Evolutionary conservation across 1,139 yeast species (phyloP).

Genomic region (Nakaseomyces nivariensis): DNA sequence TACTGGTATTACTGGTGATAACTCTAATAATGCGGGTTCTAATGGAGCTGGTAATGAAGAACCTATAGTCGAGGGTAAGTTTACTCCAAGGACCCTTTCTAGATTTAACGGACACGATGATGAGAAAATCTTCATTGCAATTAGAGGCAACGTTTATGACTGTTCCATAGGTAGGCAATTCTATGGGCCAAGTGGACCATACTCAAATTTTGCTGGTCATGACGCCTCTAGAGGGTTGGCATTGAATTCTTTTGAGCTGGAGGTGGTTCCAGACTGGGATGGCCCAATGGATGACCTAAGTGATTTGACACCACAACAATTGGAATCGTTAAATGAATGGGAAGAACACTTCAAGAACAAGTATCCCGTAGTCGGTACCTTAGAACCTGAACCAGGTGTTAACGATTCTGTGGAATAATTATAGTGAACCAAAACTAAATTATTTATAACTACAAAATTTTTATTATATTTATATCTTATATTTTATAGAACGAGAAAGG

Average conservation of each 20-base stretch:
- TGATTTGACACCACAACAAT: slow-evolving; percentile 54
- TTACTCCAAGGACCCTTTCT: slow-evolving; percentile 65
- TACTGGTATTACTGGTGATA: slow-evolving; percentile 23
- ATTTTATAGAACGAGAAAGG: not conserved
- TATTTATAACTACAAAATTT: not conserved
- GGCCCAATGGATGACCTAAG: slow-evolving; percentile 63
- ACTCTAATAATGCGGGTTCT: slow-evolving; percentile 24
- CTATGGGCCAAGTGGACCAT: slow-evolving; percentile 96
- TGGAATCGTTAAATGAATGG: slow-evolving; percentile 72
- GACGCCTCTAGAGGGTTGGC: slow-evolving; percentile 96
- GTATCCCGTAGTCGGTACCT: slow-evolving; percentile 59
- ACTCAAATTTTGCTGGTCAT: slow-evolving; percentile 90
- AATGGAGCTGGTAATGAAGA: slow-evolving; percentile 27
- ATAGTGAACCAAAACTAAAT: not conserved
- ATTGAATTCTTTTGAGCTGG: slow-evolving; percentile 71
- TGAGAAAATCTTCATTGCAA: slow-evolving; percentile 71
- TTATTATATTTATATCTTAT: not conserved
- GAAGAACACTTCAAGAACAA: slow-evolving; percentile 71
- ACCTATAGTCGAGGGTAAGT: slow-evolving; percentile 66
- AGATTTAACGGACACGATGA: slow-evolving; percentile 75
- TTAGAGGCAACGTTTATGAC: slow-evolving; percentile 78
- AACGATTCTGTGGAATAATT: slow-evolving; percentile 9
- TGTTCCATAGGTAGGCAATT: slow-evolving; percentile 73
- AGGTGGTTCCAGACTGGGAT: slow-evolving; percentile 46
- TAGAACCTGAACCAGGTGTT: slow-evolving; percentile 33